Evolutionary conservation across 2,329 filamentous ascomycete genomes (phyloP), one percentile per base, ranked within the genome.

Genomic region (Ilyonectria mors-panacis): DNA sequence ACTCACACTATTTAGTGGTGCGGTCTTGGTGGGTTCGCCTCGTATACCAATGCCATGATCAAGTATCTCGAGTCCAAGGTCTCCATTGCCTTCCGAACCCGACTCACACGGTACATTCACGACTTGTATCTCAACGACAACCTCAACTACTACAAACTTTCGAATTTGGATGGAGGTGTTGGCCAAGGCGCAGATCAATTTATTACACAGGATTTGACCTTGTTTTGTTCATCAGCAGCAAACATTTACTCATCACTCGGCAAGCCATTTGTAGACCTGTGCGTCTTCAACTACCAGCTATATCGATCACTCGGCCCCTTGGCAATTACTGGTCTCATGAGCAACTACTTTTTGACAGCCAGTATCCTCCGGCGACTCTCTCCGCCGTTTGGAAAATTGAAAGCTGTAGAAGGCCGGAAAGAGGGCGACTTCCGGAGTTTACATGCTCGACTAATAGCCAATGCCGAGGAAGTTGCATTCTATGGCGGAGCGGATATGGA

Each of bases 31-130:
- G 94, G 93, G 2, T 91, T 98, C 70, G 95, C 95, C 9, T 97
- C 95, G 0, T 99, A 99, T 78, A 98, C 95, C 57, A 99, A 99
- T 80, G 94, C 95, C 61, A 98, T 97, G 93, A 99, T 99, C 86
- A 98, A 98, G 81, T 99, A 93, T 82, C 87, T 99, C 69, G 95
- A 99, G 81, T 95, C 94, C 57, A 99, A 99, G 84, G 94, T 99
- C 60, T 97, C 95, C 7, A 99, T 99, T 72, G 95, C 97, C 37
- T 99, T 99, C 87, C 91, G 96, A 47, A 99, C 96, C 5, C 90
- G 96, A 12, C 86, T 99, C 15, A 99, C 96, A 2, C 87, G 96
- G 73, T 99, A 99, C 79, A 97, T 99, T 60, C 96, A 99, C 81
- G 96, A 99, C 77, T 84, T 99, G 9, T 99, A 99, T 77, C 88